Evolutionary conservation across 306 rosid species (phyloP).

Genomic region (Senna siamea): DNA sequence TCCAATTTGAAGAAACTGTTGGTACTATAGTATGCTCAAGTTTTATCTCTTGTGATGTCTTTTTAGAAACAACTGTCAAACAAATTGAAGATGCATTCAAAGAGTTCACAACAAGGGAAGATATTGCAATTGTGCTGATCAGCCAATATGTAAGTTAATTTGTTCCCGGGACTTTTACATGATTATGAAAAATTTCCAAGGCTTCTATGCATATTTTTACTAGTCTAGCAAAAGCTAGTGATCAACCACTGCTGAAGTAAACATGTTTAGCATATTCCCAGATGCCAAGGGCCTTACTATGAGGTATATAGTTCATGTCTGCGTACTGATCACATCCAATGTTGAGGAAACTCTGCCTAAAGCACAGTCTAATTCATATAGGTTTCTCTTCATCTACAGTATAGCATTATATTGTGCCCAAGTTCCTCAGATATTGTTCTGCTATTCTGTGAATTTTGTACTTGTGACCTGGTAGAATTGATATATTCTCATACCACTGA

Average conservation of each 20-base stretch:
- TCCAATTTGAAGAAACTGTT: slow-evolving; percentile 7
- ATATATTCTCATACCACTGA: background rate
- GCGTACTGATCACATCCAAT: background rate
- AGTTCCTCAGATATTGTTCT: background rate
- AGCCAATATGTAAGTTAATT: slow-evolving; percentile 77
- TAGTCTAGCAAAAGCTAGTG: background rate
- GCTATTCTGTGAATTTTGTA: background rate
- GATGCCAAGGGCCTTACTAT: background rate
- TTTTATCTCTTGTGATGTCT: background rate
- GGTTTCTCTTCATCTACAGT: background rate
- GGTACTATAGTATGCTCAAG: slow-evolving; percentile 9
- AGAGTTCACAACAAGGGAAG: slow-evolving; percentile 75
- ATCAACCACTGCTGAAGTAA: slow-evolving; percentile 8
- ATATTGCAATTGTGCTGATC: slow-evolving; percentile 68
- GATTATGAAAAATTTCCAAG: background rate
- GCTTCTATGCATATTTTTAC: background rate
- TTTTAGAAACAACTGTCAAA: slow-evolving; percentile 73
- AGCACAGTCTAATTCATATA: background rate
- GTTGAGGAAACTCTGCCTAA: background rate
- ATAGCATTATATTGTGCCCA: slow-evolving; percentile 3
- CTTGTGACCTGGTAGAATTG: background rate
- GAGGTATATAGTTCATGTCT: background rate
- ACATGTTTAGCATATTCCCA: background rate
- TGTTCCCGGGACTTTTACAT: background rate
- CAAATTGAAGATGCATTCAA: slow-evolving; percentile 82